Evolutionary conservation across 106 monocot species (phyloP).

Genomic region (Dendrobium officinale): DNA sequence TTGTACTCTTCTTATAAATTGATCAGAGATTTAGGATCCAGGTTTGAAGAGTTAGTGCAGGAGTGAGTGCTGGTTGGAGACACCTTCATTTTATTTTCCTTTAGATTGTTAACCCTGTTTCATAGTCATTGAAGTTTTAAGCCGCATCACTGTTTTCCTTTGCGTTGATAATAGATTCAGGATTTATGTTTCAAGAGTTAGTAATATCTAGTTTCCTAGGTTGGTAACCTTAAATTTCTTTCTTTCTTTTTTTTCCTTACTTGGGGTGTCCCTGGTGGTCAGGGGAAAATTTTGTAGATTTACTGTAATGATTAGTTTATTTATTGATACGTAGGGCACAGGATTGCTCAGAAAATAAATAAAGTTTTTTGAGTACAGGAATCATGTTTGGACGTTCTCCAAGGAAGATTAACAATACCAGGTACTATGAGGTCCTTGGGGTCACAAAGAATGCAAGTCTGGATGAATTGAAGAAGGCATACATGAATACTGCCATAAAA

Average conservation of each 20-base stretch:
- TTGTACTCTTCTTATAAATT: background rate
- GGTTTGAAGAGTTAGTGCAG: background rate
- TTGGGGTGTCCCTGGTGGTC: too few species aligned
- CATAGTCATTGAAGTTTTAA: too few species aligned
- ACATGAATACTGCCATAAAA: conserved; percentile 54
- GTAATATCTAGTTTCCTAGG: background rate
- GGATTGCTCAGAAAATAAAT: too few species aligned
- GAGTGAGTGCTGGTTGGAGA: background rate
- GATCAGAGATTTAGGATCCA: background rate
- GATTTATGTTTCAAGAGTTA: background rate
- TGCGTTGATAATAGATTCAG: background rate
- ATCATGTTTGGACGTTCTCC: too few species aligned
- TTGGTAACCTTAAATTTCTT: background rate
- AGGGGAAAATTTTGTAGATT: too few species aligned
- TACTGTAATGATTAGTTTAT: too few species aligned
- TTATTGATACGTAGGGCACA: too few species aligned
- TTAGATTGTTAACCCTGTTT: background rate
- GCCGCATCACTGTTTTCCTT: background rate
- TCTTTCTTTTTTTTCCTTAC: too few species aligned
- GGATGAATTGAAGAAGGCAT: conserved; percentile 66
- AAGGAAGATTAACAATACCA: too few species aligned
- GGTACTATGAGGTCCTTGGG: too few species aligned
- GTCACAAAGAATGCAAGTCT: conserved; percentile 31
- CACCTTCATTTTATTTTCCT: background rate
- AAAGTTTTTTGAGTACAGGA: too few species aligned